Percentiles rank a stretch among this genome's conserved stretches.
phyloP scores from a whole-genome alignment of 2,329 filamentous ascomycete genomes.

The Sporothrix brunneoviolacea region DNA sequence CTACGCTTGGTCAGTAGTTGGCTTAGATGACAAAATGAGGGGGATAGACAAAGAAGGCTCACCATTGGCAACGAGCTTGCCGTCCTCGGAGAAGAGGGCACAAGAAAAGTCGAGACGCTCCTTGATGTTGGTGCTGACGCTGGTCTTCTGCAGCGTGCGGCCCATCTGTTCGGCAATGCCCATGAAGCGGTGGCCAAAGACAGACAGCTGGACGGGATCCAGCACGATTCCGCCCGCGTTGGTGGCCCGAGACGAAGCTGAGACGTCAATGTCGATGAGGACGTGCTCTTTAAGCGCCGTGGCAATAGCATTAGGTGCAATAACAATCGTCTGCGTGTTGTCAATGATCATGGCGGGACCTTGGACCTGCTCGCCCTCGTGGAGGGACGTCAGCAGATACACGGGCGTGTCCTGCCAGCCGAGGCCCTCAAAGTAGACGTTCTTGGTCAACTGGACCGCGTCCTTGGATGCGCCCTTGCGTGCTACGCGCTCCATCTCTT shows the following conservation, averaged over 20 bases:
- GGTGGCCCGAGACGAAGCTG: background rate
- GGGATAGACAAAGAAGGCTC: no score
- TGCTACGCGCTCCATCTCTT: slow-evolving; percentile 45
- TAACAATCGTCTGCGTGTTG: slow-evolving; percentile 83
- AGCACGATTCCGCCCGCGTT: slow-evolving; percentile 44
- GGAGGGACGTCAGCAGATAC: slow-evolving; percentile 70
- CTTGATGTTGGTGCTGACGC: slow-evolving; percentile 74
- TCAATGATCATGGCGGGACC: slow-evolving; percentile 84
- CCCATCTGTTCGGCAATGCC: slow-evolving; percentile 83
- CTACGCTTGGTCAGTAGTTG: no score
- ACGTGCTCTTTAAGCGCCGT: slow-evolving; percentile 49
- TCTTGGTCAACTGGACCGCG: no score
- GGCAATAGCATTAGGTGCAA: slow-evolving; percentile 55
- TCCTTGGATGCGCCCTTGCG: background rate
- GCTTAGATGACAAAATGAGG: no score
- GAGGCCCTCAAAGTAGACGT: slow-evolving; percentile 73
- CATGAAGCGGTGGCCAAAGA: slow-evolving; percentile 81
- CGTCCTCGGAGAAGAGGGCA: slow-evolving; percentile 68
- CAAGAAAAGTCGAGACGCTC: slow-evolving; percentile 80
- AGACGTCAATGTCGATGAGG: background rate
- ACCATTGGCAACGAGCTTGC: slow-evolving; percentile 70
- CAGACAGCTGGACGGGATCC: slow-evolving; percentile 69
- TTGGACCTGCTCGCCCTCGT: slow-evolving; percentile 61
- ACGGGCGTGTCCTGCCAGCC: slow-evolving; percentile 73
- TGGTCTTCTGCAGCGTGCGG: slow-evolving; percentile 69